phyloP scores from a whole-genome alignment of 2,329 filamentous ascomycete species.

The Ophiostoma triangulosporum region DNA sequence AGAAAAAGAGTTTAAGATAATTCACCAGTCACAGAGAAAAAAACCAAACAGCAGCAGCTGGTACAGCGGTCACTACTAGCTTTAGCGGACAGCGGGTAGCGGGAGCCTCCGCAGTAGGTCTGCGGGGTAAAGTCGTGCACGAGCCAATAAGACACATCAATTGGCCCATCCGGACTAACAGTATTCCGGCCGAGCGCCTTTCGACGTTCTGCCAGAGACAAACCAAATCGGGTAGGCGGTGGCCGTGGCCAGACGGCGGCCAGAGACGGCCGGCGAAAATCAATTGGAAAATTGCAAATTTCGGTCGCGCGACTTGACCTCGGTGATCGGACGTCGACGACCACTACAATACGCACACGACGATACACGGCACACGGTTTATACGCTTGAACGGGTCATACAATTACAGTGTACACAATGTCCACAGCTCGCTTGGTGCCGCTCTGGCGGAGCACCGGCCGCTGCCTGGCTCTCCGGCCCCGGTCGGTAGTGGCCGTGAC shows the following conservation, averaged over 20 bases:
- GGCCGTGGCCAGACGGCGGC: neutral
- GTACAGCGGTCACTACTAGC: neutral
- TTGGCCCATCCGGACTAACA: neutral
- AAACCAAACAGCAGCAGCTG: neutral
- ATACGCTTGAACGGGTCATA: neutral
- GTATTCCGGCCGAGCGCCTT: neutral
- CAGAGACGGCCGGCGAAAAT: slow-evolving; percentile 3
- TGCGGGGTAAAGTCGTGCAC: neutral
- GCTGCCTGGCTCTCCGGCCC: slow-evolving; percentile 27
- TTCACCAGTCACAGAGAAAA: too few species aligned
- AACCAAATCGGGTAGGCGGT: neutral
- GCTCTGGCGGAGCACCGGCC: slow-evolving; percentile 25
- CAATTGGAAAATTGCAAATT: slow-evolving; percentile 7
- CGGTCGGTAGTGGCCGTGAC: slow-evolving; percentile 18
- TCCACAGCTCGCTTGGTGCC: slow-evolving; percentile 35
- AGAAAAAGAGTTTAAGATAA: too few species aligned
- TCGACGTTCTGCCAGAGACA: too few species aligned
- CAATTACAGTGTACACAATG: neutral
- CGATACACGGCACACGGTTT: neutral
- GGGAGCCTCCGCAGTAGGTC: neutral
- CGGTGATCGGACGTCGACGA: slow-evolving; percentile 2
- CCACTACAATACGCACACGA: neutral
- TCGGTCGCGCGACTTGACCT: slow-evolving; percentile 8
- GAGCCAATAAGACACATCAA: neutral
- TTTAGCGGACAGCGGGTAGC: neutral